These are phyloP conservation scores for Paragyromitra xinjiangensis DNA, from an alignment of 495 filamentous ascomycete species.

Conservation along the genomic window DNA sequence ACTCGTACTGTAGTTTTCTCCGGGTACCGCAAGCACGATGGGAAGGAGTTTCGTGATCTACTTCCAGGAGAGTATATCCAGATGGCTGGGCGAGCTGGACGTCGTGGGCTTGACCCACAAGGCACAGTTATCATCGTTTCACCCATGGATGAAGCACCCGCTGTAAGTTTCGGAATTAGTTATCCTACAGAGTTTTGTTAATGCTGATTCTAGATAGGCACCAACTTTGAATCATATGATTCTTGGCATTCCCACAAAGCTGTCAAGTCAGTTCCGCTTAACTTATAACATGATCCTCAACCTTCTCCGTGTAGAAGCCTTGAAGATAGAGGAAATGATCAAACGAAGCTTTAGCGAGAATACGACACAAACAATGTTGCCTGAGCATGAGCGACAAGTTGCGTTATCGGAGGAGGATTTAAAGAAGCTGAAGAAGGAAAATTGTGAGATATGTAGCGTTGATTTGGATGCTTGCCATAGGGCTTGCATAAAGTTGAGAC, in stretches of 20 bases:
- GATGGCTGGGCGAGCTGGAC: conserved; percentile 95
- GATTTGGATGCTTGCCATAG: conserved; percentile 81
- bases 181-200: neutral
- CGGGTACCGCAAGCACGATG: conserved; percentile 95
- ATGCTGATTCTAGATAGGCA: conserved; percentile 46
- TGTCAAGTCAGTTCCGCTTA: conserved; percentile 92
- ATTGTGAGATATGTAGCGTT: conserved; percentile 81
- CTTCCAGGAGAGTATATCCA: conserved; percentile 97
- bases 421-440: conserved; percentile 84
- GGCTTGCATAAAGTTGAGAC: conserved; percentile 78
- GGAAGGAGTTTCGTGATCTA: conserved; percentile 86
- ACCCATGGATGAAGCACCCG: conserved; percentile 83
- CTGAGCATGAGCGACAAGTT: conserved; percentile 92
- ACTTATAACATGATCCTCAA: conserved; percentile 99
- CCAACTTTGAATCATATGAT: conserved; percentile 88
- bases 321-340: conserved; percentile 99
- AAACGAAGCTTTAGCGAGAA: conserved; percentile 99
- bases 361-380: conserved; percentile 93
- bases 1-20: conserved; percentile 98
- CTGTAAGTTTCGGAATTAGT: conserved; percentile 61
- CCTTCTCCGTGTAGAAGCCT: conserved; percentile 89
- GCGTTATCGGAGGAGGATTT: conserved; percentile 92
- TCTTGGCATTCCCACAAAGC: conserved; percentile 91
- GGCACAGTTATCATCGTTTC: conserved; percentile 93
- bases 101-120: conserved; percentile 88